Conservation (phyloP, 1,139 yeast species). For the Groenewaldozyma auringiensis region DNA sequence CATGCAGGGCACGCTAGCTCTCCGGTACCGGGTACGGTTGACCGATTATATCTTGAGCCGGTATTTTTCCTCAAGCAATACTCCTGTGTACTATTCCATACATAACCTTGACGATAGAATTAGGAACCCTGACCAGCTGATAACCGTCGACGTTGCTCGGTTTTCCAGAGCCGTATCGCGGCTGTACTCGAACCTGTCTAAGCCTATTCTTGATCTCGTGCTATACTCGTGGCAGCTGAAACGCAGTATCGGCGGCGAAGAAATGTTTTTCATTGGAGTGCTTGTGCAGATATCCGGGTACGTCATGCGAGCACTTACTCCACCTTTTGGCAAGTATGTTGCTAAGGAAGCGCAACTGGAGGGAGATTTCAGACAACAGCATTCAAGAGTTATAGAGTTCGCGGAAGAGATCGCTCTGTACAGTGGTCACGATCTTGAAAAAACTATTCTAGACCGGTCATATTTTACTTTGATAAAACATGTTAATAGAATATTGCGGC, state of each 20-base stretch:
- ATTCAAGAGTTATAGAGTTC: conserved; percentile 69
- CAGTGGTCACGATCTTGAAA: conserved; percentile 73
- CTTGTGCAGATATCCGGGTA: conserved; percentile 77
- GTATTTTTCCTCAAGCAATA: conserved; percentile 47
- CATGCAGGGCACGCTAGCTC: conserved; percentile 62
- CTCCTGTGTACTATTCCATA: conserved; percentile 41
- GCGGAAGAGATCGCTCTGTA: conserved; percentile 84
- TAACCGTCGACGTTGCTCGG: conserved; percentile 70
- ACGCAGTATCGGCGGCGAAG: conserved; percentile 72
- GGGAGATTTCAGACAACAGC: conserved; percentile 77
- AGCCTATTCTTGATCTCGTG: conserved; percentile 74
- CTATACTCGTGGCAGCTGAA: conserved; percentile 78
- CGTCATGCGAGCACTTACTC: conserved; percentile 67
- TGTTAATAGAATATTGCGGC: conserved; percentile 68
- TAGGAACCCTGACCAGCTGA: conserved; percentile 74
- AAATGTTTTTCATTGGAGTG: conserved; percentile 71
- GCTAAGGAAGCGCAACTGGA: conserved; percentile 73
- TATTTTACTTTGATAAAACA: conserved; percentile 79
- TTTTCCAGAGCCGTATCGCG: conserved; percentile 65
- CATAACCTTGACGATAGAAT: conserved; percentile 55
- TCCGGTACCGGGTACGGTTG: conserved; percentile 56
- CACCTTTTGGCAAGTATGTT: conserved; percentile 82
- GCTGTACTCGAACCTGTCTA: conserved; percentile 78
- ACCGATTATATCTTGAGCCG: conserved; percentile 57
- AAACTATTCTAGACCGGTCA: conserved; percentile 68